Conservation (phyloP, 2,329 filamentous ascomycete genomes). For the Pezicula rhizophila region DNA sequence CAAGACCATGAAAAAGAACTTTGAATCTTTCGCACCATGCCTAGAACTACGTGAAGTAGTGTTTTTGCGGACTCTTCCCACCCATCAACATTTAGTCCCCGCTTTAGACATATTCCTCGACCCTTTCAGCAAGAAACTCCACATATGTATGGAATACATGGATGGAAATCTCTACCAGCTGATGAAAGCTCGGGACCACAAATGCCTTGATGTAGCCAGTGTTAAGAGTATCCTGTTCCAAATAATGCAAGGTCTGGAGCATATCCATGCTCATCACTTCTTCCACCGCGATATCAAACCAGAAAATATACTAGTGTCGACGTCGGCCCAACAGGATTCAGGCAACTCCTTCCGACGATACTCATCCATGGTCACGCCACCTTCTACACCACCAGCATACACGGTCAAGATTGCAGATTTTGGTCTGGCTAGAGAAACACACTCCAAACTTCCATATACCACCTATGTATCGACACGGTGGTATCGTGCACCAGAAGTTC, state of each 20-base stretch:
- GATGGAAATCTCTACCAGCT: conserved; percentile 97
- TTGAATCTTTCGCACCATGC: conserved; percentile 85
- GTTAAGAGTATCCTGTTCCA: conserved; percentile 98
- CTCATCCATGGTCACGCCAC: conserved; percentile 86
- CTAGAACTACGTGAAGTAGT: conserved; percentile 94
- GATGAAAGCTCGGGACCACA: conserved; percentile 98
- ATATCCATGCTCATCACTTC: conserved; percentile 95
- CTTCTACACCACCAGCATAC: conserved; percentile 87
- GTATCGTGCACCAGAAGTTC: conserved; percentile 90
- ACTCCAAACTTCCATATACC: conserved; percentile 93
- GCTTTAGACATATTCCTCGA: conserved; percentile 98
- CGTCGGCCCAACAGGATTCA: conserved; percentile 71
- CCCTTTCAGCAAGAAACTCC: conserved; percentile 89
- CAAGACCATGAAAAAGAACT: conserved; percentile 99
- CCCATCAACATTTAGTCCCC: conserved; percentile 89
- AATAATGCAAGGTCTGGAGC: conserved; percentile 91
- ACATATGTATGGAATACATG: conserved; percentile 99
- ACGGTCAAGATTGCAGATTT: conserved; percentile 99
- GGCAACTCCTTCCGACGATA: conserved; percentile 86
- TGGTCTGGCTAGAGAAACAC: conserved; percentile 91
- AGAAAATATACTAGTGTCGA: conserved; percentile 95
- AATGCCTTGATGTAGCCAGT: conserved; percentile 79
- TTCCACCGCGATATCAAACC: conserved; percentile 99
- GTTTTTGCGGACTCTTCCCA: conserved; percentile 83
- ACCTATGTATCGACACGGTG: conserved; percentile 97